phyloP scores from a whole-genome alignment of 1,139 yeast species.

The Diutina mesorugosa region DNA sequence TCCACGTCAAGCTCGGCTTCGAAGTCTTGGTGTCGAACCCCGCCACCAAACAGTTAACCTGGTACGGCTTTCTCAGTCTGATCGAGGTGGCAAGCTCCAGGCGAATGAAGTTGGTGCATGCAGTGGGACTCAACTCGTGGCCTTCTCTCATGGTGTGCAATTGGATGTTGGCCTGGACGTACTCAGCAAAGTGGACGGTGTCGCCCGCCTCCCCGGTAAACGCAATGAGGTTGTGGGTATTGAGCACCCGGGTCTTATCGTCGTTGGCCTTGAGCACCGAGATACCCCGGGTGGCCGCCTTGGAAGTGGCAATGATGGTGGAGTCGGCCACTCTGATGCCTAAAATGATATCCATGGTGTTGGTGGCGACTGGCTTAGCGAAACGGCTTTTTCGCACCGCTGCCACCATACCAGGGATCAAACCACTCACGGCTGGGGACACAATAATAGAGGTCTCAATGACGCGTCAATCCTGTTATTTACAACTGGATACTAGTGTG shows the following conservation, averaged over 20 bases:
- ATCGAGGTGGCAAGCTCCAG: slow-evolving; percentile 77
- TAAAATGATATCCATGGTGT: slow-evolving; percentile 70
- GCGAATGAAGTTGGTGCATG: slow-evolving; percentile 82
- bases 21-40: slow-evolving; percentile 61
- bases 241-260: slow-evolving; percentile 74
- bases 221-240: slow-evolving; percentile 72
- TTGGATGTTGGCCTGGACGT: slow-evolving; percentile 84
- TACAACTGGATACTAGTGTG: too few relatives aligned
- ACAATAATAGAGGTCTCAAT: too few relatives aligned
- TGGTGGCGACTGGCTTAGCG: background rate
- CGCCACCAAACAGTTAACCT: slow-evolving; percentile 78
- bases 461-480: too few relatives aligned
- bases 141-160: slow-evolving; percentile 80
- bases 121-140: slow-evolving; percentile 67
- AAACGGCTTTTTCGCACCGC: background rate
- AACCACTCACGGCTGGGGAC: too few relatives aligned
- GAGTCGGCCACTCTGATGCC: slow-evolving; percentile 77
- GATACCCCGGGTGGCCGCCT: slow-evolving; percentile 89
- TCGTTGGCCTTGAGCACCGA: slow-evolving; percentile 77
- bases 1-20: slow-evolving; percentile 69
- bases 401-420: background rate
- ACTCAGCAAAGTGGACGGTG: slow-evolving; percentile 93
- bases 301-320: slow-evolving; percentile 83
- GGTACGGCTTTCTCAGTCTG: slow-evolving; percentile 86
- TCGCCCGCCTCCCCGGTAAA: slow-evolving; percentile 96